phyloP scores from a whole-genome alignment of 768 basidiomycete genomes.

The Termitomyces sp. region DNA sequence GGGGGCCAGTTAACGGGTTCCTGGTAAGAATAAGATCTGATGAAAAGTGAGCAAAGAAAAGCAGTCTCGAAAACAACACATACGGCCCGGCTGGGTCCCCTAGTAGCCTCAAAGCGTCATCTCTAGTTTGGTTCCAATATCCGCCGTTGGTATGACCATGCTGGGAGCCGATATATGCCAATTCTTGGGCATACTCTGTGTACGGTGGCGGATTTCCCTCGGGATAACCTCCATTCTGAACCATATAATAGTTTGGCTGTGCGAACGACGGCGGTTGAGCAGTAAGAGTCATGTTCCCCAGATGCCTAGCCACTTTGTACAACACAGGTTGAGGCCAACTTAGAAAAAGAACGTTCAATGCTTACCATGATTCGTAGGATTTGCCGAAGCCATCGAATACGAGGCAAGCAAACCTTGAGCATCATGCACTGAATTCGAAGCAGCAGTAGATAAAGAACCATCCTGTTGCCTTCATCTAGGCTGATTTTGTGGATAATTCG shows the following conservation, averaged over 20 bases:
- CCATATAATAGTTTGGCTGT: slow-evolving; percentile 48
- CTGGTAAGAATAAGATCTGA: slow-evolving; percentile 37
- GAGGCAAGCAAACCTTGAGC: neutral
- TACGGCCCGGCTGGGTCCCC: slow-evolving; percentile 48
- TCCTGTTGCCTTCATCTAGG: neutral
- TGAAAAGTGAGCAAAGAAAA: slow-evolving; percentile 11
- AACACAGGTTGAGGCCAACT: slow-evolving; percentile 2
- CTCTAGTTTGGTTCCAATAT: slow-evolving; percentile 61
- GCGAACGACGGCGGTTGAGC: slow-evolving; percentile 59
- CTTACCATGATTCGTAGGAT: slow-evolving; percentile 71
- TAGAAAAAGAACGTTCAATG: neutral
- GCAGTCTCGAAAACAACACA: slow-evolving; percentile 17
- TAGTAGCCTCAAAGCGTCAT: slow-evolving; percentile 56
- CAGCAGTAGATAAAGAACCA: neutral
- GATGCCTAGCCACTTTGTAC: slow-evolving; percentile 56
- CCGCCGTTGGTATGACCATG: slow-evolving; percentile 38
- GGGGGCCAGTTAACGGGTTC: slow-evolving; percentile 37
- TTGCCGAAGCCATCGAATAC: slow-evolving; percentile 61
- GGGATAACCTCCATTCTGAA: slow-evolving; percentile 22
- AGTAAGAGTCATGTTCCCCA: slow-evolving; percentile 52
- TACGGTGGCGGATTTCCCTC: slow-evolving; percentile 49
- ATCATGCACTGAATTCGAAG: slow-evolving; percentile 2
- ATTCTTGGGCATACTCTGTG: slow-evolving; percentile 61
- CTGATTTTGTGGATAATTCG: neutral
- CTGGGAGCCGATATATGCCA: slow-evolving; percentile 48